phyloP scores from a whole-genome alignment of 495 filamentous ascomycete genomes.

The Aspergillus affinis region DNA sequence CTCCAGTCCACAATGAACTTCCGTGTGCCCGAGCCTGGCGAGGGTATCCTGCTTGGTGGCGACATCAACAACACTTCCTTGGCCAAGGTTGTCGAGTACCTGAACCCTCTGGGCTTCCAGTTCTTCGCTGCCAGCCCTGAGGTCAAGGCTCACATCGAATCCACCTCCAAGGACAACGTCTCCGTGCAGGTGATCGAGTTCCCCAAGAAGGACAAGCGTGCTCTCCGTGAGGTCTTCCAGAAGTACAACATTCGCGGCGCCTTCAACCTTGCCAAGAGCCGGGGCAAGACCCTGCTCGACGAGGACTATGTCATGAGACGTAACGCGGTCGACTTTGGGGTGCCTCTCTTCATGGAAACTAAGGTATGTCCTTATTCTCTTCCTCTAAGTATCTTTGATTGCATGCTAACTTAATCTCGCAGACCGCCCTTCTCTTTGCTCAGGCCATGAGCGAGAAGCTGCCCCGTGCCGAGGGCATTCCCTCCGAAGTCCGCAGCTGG shows the following conservation, averaged over 20 bases:
- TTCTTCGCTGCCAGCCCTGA: constrained; percentile 79
- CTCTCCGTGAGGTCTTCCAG: constrained; percentile 91
- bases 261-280: constrained; percentile 86
- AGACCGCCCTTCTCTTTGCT: constrained; percentile 95
- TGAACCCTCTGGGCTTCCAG: constrained; percentile 89
- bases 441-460: constrained; percentile 96
- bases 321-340: constrained; percentile 97
- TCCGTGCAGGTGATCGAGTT: constrained; percentile 92
- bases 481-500: constrained; percentile 88
- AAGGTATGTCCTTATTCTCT: constrained; percentile 65
- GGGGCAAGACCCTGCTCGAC: constrained; percentile 82
- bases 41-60: constrained; percentile 92
- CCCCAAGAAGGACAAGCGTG: constrained; percentile 93
- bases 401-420: constrained; percentile 20
- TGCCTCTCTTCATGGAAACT: constrained; percentile 97
- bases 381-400: constrained; percentile 1
- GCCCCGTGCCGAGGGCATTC: constrained; percentile 77
- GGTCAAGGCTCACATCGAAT: constrained; percentile 82
- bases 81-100: constrained; percentile 73
- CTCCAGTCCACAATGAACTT: constrained; percentile 99
- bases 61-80: constrained; percentile 68
- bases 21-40: constrained; percentile 86
- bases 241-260: constrained; percentile 95
- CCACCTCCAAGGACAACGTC: constrained; percentile 59
- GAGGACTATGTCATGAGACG: constrained; percentile 98